Evolutionary conservation across 345 rosid species (phyloP), one percentile per base, ranked within the genome.

Genomic region (Populus pruinosa): DNA sequence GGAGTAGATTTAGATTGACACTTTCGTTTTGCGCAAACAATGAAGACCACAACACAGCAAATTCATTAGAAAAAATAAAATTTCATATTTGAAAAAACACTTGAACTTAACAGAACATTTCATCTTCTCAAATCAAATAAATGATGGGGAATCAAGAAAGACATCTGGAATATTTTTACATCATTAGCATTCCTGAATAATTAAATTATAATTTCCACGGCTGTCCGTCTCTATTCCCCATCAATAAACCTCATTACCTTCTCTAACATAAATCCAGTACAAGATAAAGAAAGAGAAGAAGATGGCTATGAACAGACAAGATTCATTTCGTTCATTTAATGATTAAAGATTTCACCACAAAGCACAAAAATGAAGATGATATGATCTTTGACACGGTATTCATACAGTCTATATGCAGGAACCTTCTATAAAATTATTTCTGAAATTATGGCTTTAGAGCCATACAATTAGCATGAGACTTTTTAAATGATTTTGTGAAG

Each of bases 261-360:
- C 74, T 79, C 76, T 14, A 36, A 76, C 67, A 76, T 67, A 73
- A 33, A 68, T 61, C 56, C 73, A n/a, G 29, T 44, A 63, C 12
- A 50, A 59, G 53, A 41, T 39, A 25, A 39, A 27, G n/a, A 61
- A 69, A 25, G 59, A 44, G 33, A 55, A n/a, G 66, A 16, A 76
- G 5, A 25, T 53, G 65, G 25, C 12, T 6, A 76, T 6, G 33
- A 18, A 56, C 25, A 56, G 18, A 61, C n/a, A 41, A 7, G 23
- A 41, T 21, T n/a, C 8, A 41, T 14, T 75, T 39, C 17, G 14
- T 21, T 47, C 23, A 36, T 27, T 66, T 23, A 41, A 75, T 27
- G 5, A 13, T 17, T 69, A 68, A 55, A 39, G 56, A 4, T 64
- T 43, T 10, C 14, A 47, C 3, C 14, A 65, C 14, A 50, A 21